phyloP scores from a whole-genome alignment of 2,329 filamentous ascomycete species.

The Aspergillus sp. region DNA sequence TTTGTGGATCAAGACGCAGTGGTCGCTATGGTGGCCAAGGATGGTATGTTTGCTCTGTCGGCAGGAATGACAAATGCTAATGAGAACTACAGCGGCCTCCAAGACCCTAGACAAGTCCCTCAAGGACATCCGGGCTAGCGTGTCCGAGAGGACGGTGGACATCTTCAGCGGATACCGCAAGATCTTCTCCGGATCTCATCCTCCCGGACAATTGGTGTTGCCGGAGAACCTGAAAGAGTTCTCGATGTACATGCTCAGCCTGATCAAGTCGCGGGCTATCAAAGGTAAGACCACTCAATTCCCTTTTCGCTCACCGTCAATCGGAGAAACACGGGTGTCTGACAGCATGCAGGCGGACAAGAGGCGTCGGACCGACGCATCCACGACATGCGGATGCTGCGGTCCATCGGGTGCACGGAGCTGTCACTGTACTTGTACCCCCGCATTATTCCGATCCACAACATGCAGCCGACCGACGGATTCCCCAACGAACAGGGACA shows the following conservation, averaged over 20 bases:
- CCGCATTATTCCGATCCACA: slow-evolving; percentile 88
- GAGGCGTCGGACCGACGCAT: slow-evolving; percentile 89
- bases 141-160: slow-evolving; percentile 91
- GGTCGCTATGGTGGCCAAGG: slow-evolving; percentile 83
- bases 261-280: slow-evolving; percentile 89
- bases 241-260: slow-evolving; percentile 88
- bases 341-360: slow-evolving; percentile 62
- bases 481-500: slow-evolving; percentile 93
- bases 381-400: slow-evolving; percentile 87
- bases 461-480: slow-evolving; percentile 81
- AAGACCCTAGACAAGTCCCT: slow-evolving; percentile 75
- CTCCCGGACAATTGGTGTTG: slow-evolving; percentile 88
- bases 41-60: slow-evolving; percentile 50
- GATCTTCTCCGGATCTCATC: slow-evolving; percentile 82
- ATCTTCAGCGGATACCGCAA: slow-evolving; percentile 90
- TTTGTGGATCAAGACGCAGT: slow-evolving; percentile 96
- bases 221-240: slow-evolving; percentile 96
- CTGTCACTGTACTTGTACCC: slow-evolving; percentile 93
- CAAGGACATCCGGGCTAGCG: slow-evolving; percentile 78
- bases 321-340: slow-evolving; percentile 7
- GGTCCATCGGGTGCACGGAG: slow-evolving; percentile 82
- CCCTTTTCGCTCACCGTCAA: neutral
- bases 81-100: slow-evolving; percentile 62
- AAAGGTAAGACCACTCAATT: slow-evolving; percentile 58
- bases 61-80: slow-evolving; percentile 25